Base-by-base conservation (phyloP, 2,329 filamentous ascomycete genomes). In the Cladosporium sp. region DNA sequence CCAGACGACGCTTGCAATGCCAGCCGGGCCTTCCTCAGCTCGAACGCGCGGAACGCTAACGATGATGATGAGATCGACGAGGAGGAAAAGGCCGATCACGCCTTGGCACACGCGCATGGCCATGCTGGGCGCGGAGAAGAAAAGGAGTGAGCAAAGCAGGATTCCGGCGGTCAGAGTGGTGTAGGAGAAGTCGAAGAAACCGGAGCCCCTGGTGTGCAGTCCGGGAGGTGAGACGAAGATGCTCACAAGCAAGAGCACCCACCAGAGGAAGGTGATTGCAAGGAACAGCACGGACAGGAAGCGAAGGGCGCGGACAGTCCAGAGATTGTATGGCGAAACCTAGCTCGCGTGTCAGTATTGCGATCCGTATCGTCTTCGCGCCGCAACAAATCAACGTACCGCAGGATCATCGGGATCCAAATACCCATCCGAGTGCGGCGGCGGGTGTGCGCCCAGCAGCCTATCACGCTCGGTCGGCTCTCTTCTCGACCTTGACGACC, bases 271-370 rank as follows among this genome's bases (percentile, higher is more conserved):
- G 52, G 84, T 87, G 61, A 91, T 67, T 48, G 83, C 69, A 16
- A 92, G 76, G 65, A 96, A 87, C 35, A 89, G 62, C 52, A 95
- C 76, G 4, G 89, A 92, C 56, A 93, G 69, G 65, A 84, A 88
- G 66, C 90, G 83, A 51, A 93, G 76, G 43, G 87, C 81, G 14
- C 93, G 85, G 46, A 98, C 87, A 54, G 83, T 89, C 86, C 90
- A 95, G 35, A 97, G 81, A 63, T 98, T 98, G 73, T 96, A 96
- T 0, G 93, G 93, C 3, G 89, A 88, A 19, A 88, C 84, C 77
- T 74, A 46, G 5, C 31, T 2, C 4, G 9, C 10, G 55, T 54
- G 43, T 63, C 55, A 49, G 61, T 60, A n/a, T 58, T 58, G 43
- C 59, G 53, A 43, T 58, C 51, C 10, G 49, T 43, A n/a, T 16